Base-by-base conservation (phyloP, 768 basidiomycete species). In the Suillus subalutaceus region DNA sequence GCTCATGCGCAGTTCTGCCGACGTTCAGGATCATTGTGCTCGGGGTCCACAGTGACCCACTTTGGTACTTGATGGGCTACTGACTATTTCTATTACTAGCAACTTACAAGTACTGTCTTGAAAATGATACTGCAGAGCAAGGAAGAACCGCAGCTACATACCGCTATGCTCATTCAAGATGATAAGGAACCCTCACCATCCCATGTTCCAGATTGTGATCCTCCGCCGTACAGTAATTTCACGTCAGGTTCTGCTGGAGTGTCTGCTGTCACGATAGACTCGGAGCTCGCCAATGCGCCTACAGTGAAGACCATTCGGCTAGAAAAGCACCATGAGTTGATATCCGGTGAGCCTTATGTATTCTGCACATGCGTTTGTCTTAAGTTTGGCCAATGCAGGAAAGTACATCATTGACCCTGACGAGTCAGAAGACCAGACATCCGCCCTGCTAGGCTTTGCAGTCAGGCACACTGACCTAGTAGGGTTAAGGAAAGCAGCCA, bases 381-480 rank as follows among this genome's bases (percentile, higher is more conserved):
- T 38, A 40, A 62, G 32, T 35, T 9, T 8, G 13, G 23, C 20
- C 32, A 3, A 44, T 38, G 41, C 58, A 84, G 83, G 83, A 15
- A 80, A 79, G 13, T 84, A 79, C 66, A 78, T 76, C 65, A 75
- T 85, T 26, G 79, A 82, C 65, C 81, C 85, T 37, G 69, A 69
- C 26, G 68, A 72, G 26, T 75, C 79, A 50, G 72, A 75, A 32
- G 69, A 75, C 20, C 74, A 77, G 18, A 60, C 66, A 41, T 32
- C 32, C 12, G 26, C 13, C 30, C n/a, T 38, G 4, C 26, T 48
- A 46, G 43, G 61, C 32, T 32, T 60, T 52, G 30, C 37, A 41
- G 60, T 62, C 38, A 67, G 66, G 26, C 65, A 65, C n/a, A 73
- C 70, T 50, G 65, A 69, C 56, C 69, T 66, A 64, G 79, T 74